Conservation (phyloP, 192 early-diverging fungal genomes). For the Rhizophagus prolifer region DNA sequence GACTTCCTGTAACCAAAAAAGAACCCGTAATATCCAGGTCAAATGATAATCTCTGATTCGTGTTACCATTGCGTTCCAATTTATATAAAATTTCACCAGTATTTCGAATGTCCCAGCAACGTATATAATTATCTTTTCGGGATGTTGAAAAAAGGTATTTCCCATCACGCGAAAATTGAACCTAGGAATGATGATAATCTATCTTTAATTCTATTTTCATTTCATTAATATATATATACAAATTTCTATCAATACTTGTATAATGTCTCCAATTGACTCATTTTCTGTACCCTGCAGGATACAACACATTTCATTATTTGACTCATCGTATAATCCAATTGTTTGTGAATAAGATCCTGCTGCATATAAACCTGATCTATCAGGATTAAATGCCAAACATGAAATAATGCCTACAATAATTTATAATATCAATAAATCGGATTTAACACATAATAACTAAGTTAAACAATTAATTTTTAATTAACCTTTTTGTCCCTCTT, state of each 20-base stretch:
- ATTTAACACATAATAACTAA: background rate
- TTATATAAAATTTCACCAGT: conserved; percentile 59
- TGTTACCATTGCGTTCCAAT: conserved; percentile 51
- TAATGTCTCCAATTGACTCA: conserved; percentile 52
- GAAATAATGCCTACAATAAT: conserved; percentile 61
- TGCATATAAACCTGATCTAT: conserved; percentile 63
- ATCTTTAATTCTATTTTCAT: background rate
- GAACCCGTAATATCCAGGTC: conserved; percentile 63
- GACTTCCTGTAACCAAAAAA: conserved; percentile 63
- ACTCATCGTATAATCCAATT: conserved; percentile 64
- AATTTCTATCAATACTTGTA: conserved; percentile 34
- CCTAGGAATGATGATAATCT: conserved; percentile 37
- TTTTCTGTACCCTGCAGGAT: conserved; percentile 41
- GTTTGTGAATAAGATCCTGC: conserved; percentile 71
- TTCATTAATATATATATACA: background rate
- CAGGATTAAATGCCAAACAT: conserved; percentile 67
- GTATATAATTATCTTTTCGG: conserved; percentile 56
- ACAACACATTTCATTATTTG: conserved; percentile 52
- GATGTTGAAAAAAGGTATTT: conserved; percentile 65
- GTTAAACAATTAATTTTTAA: conserved; percentile 10
- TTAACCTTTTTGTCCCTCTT: conserved; percentile 70
- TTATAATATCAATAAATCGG: background rate
- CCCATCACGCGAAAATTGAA: conserved; percentile 69
- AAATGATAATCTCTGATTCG: conserved; percentile 75
- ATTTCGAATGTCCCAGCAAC: conserved; percentile 82